Conservation (phyloP, 2,329 filamentous ascomycete genomes). For the Aaosphaeria pasadenensis region DNA sequence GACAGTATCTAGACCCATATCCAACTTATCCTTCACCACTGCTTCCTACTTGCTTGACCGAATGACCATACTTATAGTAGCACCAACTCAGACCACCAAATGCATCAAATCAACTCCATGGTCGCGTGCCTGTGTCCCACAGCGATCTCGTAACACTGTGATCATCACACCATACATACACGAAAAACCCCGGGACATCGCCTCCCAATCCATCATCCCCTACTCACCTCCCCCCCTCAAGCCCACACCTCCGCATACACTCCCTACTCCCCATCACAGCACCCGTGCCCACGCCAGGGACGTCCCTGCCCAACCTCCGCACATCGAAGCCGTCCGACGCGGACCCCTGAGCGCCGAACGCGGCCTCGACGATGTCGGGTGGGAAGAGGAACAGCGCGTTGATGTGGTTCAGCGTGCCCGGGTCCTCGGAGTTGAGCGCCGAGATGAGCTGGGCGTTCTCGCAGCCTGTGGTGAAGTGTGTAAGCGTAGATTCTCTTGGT, state of each 20-base stretch:
- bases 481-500: background rate
- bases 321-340: constrained; percentile 21
- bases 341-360: constrained; percentile 36
- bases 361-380: constrained; percentile 41
- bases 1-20: too few relatives aligned
- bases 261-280: constrained; percentile 39
- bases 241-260: constrained; percentile 37
- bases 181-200: too few relatives aligned
- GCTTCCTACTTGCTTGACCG: too few relatives aligned
- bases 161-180: too few relatives aligned
- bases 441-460: constrained; percentile 49
- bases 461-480: constrained; percentile 36
- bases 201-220: background rate
- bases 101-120: too few relatives aligned
- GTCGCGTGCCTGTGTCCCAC: too few relatives aligned
- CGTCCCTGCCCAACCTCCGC: constrained; percentile 20
- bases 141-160: too few relatives aligned
- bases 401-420: constrained; percentile 49
- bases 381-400: constrained; percentile 44
- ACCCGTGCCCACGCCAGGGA: constrained; percentile 43
- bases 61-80: too few relatives aligned
- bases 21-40: too few relatives aligned
- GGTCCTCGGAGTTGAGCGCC: constrained; percentile 49
- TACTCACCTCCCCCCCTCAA: background rate
- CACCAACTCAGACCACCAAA: too few relatives aligned